Percentiles rank a stretch among this genome's conserved stretches.
phyloP scores from a whole-genome alignment of 1,139 yeast genomes.

The Pneumocystis oryctolagi region DNA sequence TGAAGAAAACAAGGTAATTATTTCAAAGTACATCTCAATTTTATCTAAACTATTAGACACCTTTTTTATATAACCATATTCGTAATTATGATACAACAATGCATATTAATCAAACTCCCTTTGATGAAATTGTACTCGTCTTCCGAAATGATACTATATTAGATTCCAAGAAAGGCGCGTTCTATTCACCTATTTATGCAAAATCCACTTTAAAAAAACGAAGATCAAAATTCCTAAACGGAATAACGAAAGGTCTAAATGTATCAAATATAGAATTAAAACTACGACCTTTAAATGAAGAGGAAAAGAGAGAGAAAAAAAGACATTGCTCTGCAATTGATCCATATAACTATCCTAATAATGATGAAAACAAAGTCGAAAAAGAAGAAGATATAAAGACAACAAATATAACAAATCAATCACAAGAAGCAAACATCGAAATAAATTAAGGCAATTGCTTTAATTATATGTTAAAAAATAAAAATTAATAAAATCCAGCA shows the following conservation, averaged over 20 bases:
- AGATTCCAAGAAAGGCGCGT: neutral
- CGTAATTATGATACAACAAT: conserved; percentile 68
- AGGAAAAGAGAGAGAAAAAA: neutral
- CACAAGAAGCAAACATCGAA: neutral
- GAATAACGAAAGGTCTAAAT: neutral
- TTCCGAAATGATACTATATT: neutral
- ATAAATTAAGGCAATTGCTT: neutral
- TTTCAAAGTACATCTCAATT: conserved; percentile 17
- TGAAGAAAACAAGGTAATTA: conserved; percentile 27
- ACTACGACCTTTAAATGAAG: neutral
- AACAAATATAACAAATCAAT: neutral
- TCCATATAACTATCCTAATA: neutral
- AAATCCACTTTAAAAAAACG: neutral
- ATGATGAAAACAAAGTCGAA: conserved; percentile 29
- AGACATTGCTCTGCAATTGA: neutral
- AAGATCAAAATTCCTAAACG: neutral
- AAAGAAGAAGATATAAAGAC: conserved; percentile 23
- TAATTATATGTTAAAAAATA: neutral
- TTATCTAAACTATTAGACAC: conserved; percentile 18
- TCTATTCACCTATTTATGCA: neutral
- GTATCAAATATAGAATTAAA: neutral
- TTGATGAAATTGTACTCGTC: conserved; percentile 30
- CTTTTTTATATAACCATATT: conserved; percentile 43
- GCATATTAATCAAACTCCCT: conserved; percentile 29
- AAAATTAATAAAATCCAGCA: neutral